A percentile compares a stretch with the other conserved stretches of the same genome.
Conservation (phyloP, 192 early-diverging fungal species). For the Linnemannia zychae region DNA sequence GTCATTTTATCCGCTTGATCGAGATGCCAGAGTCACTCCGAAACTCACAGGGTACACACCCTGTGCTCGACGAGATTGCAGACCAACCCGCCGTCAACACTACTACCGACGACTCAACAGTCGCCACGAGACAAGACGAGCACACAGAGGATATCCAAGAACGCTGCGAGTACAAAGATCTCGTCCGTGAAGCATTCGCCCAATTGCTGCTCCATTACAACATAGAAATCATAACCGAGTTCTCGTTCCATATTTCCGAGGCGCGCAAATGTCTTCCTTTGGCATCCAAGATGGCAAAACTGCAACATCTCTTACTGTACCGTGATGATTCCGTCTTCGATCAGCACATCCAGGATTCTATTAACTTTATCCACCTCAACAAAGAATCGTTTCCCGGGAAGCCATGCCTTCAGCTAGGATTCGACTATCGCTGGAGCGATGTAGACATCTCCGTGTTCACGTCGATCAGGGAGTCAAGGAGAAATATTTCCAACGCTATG, state of each 20-base stretch:
- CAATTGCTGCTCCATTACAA: conserved; percentile 9
- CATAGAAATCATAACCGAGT: background rate
- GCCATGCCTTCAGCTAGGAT: background rate
- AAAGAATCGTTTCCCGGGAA: conserved; percentile 2
- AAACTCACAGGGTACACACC: no score
- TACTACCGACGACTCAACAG: background rate
- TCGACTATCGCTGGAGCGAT: background rate
- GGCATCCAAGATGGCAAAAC: background rate
- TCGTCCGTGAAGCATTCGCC: background rate
- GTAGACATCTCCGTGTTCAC: background rate
- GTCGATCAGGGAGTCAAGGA: background rate
- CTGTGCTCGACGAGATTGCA: background rate
- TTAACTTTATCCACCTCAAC: conserved; percentile 7
- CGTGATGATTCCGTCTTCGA: background rate
- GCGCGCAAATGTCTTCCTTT: background rate
- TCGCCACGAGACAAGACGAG: background rate
- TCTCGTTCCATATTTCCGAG: background rate
- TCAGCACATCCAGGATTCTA: background rate
- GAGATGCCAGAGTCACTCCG: background rate
- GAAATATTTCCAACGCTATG: background rate
- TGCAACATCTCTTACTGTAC: background rate
- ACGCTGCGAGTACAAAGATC: background rate
- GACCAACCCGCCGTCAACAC: background rate
- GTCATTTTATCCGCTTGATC: background rate
- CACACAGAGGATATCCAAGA: background rate